Evolutionary conservation across 2,329 filamentous ascomycete species (phyloP), one percentile per base, ranked within the genome.

Genomic region (Curvularia verruculosa): DNA sequence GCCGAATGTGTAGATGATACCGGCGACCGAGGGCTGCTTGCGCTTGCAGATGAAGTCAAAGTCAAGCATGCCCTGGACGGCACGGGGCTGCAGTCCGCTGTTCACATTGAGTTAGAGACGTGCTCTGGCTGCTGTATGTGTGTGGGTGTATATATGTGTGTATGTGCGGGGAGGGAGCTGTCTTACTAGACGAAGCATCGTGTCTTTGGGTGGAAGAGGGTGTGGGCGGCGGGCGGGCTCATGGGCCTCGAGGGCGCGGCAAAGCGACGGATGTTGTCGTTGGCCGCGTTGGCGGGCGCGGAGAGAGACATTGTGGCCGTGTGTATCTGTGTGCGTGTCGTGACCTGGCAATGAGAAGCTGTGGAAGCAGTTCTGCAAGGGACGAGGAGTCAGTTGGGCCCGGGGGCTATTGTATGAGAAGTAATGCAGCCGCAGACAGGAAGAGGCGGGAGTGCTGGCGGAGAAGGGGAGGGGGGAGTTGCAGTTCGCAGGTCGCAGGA

Each of bases 41-140:
- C 95, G 91, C 88, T 98, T 98, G 92, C 95, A 99, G 83, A 99
- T 99, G 87, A 98, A 99, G 85, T 99, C 95, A 80, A 99, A 99
- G 82, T 99, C 95, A 78, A 99, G 90, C 81, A 83, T 83, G 64
- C 82, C 82, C 78, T 84, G 82, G 49, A 84, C 82, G 54, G 82
- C 82, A 72, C 93, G 89, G 76, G 95, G 94, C 84, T 99, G 95
- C 77, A 99, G 91, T 80, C 95, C 95, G 83, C 85, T 88, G 72
- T 68, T 57, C 41, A 49, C 54, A 44, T 12, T 34, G 37, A 56
- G 62, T 71, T 69, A 75, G 70, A 54, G 50, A 49, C 49, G 40
- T 43, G 43, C 31, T 56, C 31, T 34, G 19, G 24, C n/a, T 43
- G 19, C 8, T 21, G 44, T 40, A 7, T 31, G 58, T 36, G 28